Evolutionary conservation across 208 protist species (phyloP).

Genomic region (Trypanosoma congolense): DNA sequence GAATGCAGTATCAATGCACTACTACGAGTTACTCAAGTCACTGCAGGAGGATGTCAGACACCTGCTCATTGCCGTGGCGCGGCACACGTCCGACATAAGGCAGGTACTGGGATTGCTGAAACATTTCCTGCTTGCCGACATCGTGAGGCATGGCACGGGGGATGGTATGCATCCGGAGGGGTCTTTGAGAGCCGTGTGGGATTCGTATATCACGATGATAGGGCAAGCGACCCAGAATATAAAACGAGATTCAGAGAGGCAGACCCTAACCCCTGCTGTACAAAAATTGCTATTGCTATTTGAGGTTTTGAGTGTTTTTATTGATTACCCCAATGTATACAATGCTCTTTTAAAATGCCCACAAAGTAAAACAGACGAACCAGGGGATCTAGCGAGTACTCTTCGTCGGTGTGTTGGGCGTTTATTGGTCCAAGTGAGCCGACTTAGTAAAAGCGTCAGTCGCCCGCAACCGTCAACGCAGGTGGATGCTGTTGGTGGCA

Average conservation of each 20-base stretch:
- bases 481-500: too few relatives aligned
- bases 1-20: constrained; percentile 29
- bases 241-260: too few relatives aligned
- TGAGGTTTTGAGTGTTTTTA: constrained; percentile 20
- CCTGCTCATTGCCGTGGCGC: constrained; percentile 35
- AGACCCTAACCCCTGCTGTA: too few relatives aligned
- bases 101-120: constrained; percentile 33
- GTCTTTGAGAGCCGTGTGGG: constrained; percentile 16
- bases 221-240: constrained; percentile 3
- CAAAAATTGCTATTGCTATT: constrained; percentile 17
- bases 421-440: too few relatives aligned
- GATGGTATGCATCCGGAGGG: neutral
- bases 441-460: too few relatives aligned
- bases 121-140: constrained; percentile 44
- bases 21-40: constrained; percentile 43
- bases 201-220: constrained; percentile 24
- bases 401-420: too few relatives aligned
- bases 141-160: constrained; percentile 17
- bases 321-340: constrained; percentile 12
- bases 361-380: neutral
- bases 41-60: constrained; percentile 36
- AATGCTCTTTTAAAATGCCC: constrained; percentile 12
- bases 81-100: constrained; percentile 25
- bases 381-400: too few relatives aligned
- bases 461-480: too few relatives aligned